A percentile compares a stretch with the other conserved stretches of the same genome.
Evolutionary conservation across 2,329 filamentous ascomycete genomes (phyloP).

Genomic region (Xylaria sp.): DNA sequence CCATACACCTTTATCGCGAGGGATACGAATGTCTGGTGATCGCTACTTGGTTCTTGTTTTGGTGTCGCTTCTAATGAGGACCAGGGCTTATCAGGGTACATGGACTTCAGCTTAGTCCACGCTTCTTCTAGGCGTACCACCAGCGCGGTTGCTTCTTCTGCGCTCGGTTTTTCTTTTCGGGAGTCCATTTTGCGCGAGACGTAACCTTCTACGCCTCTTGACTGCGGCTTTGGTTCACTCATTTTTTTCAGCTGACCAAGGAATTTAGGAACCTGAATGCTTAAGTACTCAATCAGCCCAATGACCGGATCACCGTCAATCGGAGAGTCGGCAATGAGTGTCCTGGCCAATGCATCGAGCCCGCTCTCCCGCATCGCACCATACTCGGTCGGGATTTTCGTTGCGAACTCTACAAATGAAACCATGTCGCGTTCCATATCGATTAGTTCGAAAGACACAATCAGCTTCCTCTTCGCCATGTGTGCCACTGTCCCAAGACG

Average conservation of each 20-base stretch:
- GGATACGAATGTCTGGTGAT: neutral
- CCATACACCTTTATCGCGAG: neutral
- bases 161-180: neutral
- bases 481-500: neutral
- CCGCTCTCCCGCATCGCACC: neutral
- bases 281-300: neutral
- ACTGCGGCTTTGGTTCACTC: neutral
- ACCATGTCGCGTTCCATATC: neutral
- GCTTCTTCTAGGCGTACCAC: neutral
- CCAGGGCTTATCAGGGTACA: neutral
- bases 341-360: neutral
- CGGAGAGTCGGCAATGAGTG: neutral
- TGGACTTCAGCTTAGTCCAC: neutral
- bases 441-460: neutral
- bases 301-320: neutral
- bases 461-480: neutral
- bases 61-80: neutral
- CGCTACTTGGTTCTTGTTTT: neutral
- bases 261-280: neutral
- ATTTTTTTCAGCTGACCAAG: neutral
- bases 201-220: neutral
- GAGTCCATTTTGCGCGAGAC: neutral
- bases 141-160: neutral
- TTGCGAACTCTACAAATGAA: neutral
- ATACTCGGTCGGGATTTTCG: neutral